These are phyloP conservation scores for Paramecium sexaurelia DNA, from an alignment of 73 alveolate species.

Conservation along the genomic window DNA sequence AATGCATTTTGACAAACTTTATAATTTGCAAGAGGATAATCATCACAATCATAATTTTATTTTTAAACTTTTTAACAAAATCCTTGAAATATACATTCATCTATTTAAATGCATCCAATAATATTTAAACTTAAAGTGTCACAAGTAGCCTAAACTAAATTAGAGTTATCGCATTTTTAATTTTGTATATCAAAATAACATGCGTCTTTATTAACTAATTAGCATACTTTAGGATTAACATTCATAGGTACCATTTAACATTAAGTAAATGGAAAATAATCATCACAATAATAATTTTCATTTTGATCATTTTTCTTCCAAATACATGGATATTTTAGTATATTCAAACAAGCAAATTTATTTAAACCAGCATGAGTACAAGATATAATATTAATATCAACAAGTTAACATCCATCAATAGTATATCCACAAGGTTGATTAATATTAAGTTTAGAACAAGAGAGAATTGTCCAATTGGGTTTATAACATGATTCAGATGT, in stretches of 20 bases:
- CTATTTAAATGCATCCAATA: neutral
- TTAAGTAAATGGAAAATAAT: neutral
- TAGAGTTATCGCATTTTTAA: neutral
- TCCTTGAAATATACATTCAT: neutral
- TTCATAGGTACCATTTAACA: neutral
- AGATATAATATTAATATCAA: neutral
- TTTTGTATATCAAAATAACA: neutral
- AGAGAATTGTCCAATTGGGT: neutral
- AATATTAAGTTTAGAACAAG: neutral
- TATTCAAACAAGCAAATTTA: conserved; percentile 13
- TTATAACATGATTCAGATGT: neutral
- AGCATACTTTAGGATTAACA: conserved; percentile 16
- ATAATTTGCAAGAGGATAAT: neutral
- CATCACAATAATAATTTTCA: neutral
- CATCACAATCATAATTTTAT: neutral
- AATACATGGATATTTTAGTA: neutral
- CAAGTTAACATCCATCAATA: neutral
- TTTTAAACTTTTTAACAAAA: neutral
- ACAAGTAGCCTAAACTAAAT: neutral
- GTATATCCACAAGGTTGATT: neutral
- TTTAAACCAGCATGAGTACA: neutral
- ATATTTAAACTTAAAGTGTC: neutral
- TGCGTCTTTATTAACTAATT: neutral
- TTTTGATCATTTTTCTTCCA: neutral
- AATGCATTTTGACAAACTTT: neutral